These are phyloP conservation scores for Ophiocytium majus DNA, from an alignment of 352 stramenopile species.

Conservation along the genomic window DNA sequence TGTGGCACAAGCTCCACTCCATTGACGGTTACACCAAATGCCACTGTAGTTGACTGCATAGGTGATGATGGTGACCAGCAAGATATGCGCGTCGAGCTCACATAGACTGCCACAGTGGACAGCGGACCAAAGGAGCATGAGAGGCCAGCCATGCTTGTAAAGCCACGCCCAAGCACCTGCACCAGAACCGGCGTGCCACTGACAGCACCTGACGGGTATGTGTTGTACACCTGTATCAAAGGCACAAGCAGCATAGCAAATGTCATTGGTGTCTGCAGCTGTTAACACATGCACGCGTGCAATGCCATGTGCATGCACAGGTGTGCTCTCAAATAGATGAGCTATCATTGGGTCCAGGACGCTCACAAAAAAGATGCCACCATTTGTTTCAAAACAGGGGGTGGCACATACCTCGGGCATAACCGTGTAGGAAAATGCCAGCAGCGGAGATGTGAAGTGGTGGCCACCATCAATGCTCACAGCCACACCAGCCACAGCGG, in stretches of 20 bases:
- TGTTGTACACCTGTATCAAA: not conserved
- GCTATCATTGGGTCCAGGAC: too few relatives aligned
- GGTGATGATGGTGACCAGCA: not conserved
- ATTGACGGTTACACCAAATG: not conserved
- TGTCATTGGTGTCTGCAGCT: too few relatives aligned
- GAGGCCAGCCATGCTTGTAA: not conserved
- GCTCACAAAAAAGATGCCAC: too few relatives aligned
- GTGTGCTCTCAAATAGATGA: too few relatives aligned
- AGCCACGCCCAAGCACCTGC: not conserved
- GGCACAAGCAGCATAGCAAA: too few relatives aligned
- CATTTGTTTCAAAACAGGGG: too few relatives aligned
- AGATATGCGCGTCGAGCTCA: not conserved
- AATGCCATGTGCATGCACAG: too few relatives aligned
- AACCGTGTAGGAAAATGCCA: not conserved
- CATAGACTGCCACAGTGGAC: not conserved
- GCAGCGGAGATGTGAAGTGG: not conserved
- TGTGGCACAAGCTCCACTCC: not conserved
- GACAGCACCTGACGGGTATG: not conserved
- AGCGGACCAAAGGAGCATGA: not conserved
- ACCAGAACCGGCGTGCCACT: not conserved
- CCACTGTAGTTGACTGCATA: not conserved
- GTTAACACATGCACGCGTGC: too few relatives aligned
- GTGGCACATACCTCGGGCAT: not conserved
- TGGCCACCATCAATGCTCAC: conserved; percentile 11
- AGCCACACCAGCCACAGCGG: not conserved